A percentile compares a stretch with the other conserved stretches of the same genome.
These are phyloP conservation scores for Anaeromyces robustus DNA, from an alignment of 192 early-diverging fungal species.

Conservation along the genomic window DNA sequence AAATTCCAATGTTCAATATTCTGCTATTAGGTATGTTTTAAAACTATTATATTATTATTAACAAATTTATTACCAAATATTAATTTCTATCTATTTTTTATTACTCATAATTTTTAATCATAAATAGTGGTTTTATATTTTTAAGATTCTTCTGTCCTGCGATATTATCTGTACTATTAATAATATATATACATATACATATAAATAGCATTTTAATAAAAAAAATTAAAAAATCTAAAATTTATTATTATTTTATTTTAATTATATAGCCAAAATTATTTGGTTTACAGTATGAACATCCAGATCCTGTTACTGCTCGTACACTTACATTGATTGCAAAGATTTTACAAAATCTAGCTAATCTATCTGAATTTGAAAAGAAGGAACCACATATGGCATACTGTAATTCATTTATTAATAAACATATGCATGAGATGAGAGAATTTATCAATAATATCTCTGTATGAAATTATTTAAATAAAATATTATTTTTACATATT, in stretches of 20 bases:
- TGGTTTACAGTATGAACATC: slow-evolving; percentile 16
- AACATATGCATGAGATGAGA: slow-evolving; percentile 23
- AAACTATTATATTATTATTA: no score
- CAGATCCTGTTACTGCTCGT: slow-evolving; percentile 17
- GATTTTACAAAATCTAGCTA: slow-evolving; percentile 42
- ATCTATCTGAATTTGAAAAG: slow-evolving; percentile 30
- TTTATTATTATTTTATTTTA: no score
- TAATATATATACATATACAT: no score
- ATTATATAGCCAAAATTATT: slow-evolving; percentile 27
- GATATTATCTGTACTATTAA: slow-evolving; percentile 14
- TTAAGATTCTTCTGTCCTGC: slow-evolving; percentile 41
- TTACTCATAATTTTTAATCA: no score
- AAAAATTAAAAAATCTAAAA: no score
- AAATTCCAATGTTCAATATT: slow-evolving; percentile 1
- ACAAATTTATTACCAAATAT: no score
- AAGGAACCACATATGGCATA: slow-evolving; percentile 38
- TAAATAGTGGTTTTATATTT: slow-evolving; percentile 28
- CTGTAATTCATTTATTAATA: slow-evolving; percentile 30
- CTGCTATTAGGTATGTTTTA: slow-evolving; percentile 10
- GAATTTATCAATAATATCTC: slow-evolving; percentile 32
- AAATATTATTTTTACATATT: not conserved
- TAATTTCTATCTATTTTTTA: no score
- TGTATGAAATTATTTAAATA: not conserved
- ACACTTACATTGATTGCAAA: slow-evolving; percentile 37
- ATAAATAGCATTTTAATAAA: no score